Evolutionary conservation across 2,329 filamentous ascomycete genomes (phyloP), one percentile per base, ranked within the genome.

Genomic region (Phyllosticta paracitricarpa): DNA sequence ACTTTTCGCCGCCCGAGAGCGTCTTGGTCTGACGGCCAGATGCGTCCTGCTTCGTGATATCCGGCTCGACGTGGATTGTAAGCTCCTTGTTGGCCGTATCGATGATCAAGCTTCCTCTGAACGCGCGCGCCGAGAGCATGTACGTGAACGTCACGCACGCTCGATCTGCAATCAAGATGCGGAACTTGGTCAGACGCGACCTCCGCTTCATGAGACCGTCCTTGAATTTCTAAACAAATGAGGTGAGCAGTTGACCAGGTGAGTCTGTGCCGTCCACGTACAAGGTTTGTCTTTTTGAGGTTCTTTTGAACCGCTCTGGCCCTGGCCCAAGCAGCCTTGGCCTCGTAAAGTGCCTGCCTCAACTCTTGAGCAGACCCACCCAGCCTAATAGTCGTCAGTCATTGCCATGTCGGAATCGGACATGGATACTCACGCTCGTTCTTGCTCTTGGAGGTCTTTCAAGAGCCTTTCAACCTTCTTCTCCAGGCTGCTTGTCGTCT

Each of bases 1-100:
- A 97, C 73, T 99, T 99, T 73, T 99, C 94, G 30, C 94, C 94
- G 59, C 94, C 94, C 8, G 92, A 97, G 1, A 99, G 79, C 0
- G 93, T 97, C 76, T 91, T 96, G 25, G 94, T 93, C 69, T 89
- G 89, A 57, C 93, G 84, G 2, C 91, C 91, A 3, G 83, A 80
- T 24, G 83, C 84, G 63, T 82, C 86, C 66, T 82, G 84, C 66
- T 82, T 86, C 24, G 88, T 94, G 56, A 82, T 83, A 66, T 87
- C 85, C 3, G 85, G 85, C 71, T 88, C 83, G 60, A 87, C 81
- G 77, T 88, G 82, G 62, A 99, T 83, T 65, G 92, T 86, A 48
- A 99, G 83, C 61, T 83, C 80, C 67, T 88, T 88, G n/a, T 80
- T 73, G 56, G 80, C 77, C 75, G 97, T 93, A 68, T 96, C 86